Conservation (phyloP, 257 asterid species). For the Cynanchum wilfordii region DNA sequence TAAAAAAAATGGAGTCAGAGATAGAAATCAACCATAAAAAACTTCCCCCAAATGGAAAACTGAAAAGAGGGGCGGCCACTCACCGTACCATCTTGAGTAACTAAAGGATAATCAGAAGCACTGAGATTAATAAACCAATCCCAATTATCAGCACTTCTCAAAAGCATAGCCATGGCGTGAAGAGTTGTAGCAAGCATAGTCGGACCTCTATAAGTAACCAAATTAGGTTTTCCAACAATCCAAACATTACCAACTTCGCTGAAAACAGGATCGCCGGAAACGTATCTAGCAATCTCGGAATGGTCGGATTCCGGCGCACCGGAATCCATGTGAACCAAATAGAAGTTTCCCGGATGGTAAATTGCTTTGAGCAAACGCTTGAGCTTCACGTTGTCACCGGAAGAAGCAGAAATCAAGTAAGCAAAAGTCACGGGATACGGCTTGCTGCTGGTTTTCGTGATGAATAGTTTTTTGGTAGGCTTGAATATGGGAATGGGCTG, state of each 20-base stretch:
- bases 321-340: slow-evolving; percentile 67
- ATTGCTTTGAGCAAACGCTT: slow-evolving; percentile 65
- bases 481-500: slow-evolving; percentile 45
- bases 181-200: slow-evolving; percentile 88
- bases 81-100: slow-evolving; percentile 99
- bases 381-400: slow-evolving; percentile 66
- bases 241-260: slow-evolving; percentile 65
- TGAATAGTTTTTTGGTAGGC: slow-evolving; percentile 37
- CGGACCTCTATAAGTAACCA: slow-evolving; percentile 88
- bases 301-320: slow-evolving; percentile 63
- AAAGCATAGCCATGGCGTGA: slow-evolving; percentile 65
- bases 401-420: slow-evolving; percentile 79
- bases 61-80: slow-evolving; percentile 27
- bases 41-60: not conserved
- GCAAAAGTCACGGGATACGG: slow-evolving; percentile 73
- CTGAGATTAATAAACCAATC: slow-evolving; percentile 95
- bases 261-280: slow-evolving; percentile 45
- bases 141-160: slow-evolving; percentile 56
- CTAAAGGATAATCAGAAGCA: slow-evolving; percentile 84
- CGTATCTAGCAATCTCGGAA: slow-evolving; percentile 56
- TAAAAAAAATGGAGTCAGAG: slow-evolving; percentile 1
- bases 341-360: slow-evolving; percentile 76
- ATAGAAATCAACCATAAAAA: not conserved
- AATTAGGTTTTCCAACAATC: slow-evolving; percentile 59
- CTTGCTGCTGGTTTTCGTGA: slow-evolving; percentile 35